phyloP scores from a whole-genome alignment of 2,329 filamentous ascomycete genomes.

The Bimuria novae-zelandiae region DNA sequence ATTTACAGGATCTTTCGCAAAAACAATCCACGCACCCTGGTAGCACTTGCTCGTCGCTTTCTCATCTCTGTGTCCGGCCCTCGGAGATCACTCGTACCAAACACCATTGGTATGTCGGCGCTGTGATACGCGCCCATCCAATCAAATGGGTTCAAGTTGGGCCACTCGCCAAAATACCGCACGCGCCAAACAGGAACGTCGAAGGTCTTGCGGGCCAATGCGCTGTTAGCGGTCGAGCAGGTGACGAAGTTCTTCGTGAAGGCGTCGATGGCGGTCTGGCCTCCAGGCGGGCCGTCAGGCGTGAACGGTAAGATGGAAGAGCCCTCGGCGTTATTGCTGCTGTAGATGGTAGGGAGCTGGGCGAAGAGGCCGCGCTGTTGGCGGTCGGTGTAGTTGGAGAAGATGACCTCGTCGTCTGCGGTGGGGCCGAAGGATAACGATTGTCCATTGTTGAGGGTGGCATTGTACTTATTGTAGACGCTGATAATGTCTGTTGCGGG shows the following conservation, averaged over 20 bases:
- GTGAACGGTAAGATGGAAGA: constrained; percentile 17
- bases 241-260: constrained; percentile 22
- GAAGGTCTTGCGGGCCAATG: constrained; percentile 20
- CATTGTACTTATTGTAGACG: constrained; percentile 34
- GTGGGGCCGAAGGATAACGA: constrained; percentile 32
- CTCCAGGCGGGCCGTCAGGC: constrained; percentile 15
- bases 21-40: constrained; percentile 37
- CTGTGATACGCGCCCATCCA: constrained; percentile 31
- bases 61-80: constrained; percentile 25
- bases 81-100: constrained; percentile 26
- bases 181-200: constrained; percentile 23
- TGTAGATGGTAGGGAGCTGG: constrained; percentile 20
- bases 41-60: constrained; percentile 34
- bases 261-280: constrained; percentile 25
- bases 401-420: constrained; percentile 26
- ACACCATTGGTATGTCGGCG: constrained; percentile 31
- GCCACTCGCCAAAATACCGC: constrained; percentile 25
- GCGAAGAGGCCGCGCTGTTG: constrained; percentile 23
- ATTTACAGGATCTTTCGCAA: constrained; percentile 34
- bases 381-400: constrained; percentile 30
- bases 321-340: constrained; percentile 22
- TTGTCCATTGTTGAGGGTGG: constrained; percentile 21
- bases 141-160: constrained; percentile 23
- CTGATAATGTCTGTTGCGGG: constrained; percentile 36
- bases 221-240: constrained; percentile 20